Percentiles rank a stretch among this genome's conserved stretches.
phyloP scores from a whole-genome alignment of 208 protist genomes.

The Leishmania tropica region DNA sequence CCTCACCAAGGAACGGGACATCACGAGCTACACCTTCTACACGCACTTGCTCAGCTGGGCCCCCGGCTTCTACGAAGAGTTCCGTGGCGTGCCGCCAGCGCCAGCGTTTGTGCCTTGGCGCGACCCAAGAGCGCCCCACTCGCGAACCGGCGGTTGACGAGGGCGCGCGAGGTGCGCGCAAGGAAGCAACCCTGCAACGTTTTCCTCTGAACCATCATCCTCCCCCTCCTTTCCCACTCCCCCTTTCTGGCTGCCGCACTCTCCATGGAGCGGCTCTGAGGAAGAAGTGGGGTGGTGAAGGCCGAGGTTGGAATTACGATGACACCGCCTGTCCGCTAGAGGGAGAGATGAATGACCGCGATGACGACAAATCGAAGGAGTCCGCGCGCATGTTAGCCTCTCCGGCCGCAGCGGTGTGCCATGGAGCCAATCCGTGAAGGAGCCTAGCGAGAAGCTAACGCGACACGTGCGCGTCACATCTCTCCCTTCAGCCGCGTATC shows the following conservation, averaged over 20 bases:
- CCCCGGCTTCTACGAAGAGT: conserved; percentile 76
- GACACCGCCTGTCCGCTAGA: neutral
- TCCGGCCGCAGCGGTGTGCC: neutral
- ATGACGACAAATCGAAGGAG: neutral
- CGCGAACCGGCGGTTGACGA: neutral
- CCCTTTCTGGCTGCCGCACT: neutral
- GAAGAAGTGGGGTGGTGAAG: neutral
- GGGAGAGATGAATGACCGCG: neutral
- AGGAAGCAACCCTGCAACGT: neutral
- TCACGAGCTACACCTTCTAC: conserved; percentile 84
- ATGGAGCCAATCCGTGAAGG: neutral
- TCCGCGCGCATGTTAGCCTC: neutral
- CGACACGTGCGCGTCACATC: neutral
- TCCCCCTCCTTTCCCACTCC: too few relatives aligned
- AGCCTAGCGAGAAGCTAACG: neutral
- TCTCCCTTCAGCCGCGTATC: neutral
- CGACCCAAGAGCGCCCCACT: neutral
- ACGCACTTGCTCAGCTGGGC: conserved; percentile 87
- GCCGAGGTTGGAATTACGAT: neutral
- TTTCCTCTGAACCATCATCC: neutral
- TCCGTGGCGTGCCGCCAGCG: conserved; percentile 22
- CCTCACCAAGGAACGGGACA: conserved; percentile 68
- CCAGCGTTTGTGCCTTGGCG: conserved; percentile 29
- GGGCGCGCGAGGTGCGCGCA: neutral
- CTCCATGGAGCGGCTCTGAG: neutral